These are phyloP conservation scores for Scleromitrula shiraiana DNA, from an alignment of 2,329 filamentous ascomycete species.

Conservation along the genomic window DNA sequence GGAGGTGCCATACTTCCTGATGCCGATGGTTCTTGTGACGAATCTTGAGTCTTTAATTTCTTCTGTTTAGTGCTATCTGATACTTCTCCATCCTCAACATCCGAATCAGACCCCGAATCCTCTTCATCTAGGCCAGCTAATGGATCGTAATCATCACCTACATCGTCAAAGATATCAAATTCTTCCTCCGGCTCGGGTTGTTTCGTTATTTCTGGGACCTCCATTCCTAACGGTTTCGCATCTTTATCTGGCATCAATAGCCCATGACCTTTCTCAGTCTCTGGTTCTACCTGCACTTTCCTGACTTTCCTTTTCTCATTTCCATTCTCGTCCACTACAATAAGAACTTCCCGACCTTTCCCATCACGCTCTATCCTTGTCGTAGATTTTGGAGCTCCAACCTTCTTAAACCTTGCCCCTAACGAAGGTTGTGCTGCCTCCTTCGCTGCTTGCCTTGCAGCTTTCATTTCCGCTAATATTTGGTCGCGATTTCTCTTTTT, in stretches of 20 bases:
- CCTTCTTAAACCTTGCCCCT: constrained; percentile 56
- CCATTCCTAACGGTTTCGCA: constrained; percentile 54
- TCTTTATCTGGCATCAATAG: constrained; percentile 46
- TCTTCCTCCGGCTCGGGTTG: constrained; percentile 42
- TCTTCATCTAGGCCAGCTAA: constrained; percentile 47
- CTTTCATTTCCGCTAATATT: constrained; percentile 59
- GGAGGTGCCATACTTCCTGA: constrained; percentile 38
- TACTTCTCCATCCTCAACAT: constrained; percentile 38
- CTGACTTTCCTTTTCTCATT: constrained; percentile 58
- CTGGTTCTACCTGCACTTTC: constrained; percentile 39
- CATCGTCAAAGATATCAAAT: constrained; percentile 59
- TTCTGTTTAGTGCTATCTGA: constrained; percentile 24
- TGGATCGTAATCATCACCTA: constrained; percentile 60
- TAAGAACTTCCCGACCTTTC: constrained; percentile 55
- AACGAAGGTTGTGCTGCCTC: constrained; percentile 41
- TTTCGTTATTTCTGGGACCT: constrained; percentile 50
- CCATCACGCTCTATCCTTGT: constrained; percentile 53
- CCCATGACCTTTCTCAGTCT: constrained; percentile 33
- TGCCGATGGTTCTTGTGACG: constrained; percentile 6
- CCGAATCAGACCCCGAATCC: constrained; percentile 29
- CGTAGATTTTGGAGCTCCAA: constrained; percentile 46
- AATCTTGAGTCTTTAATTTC: constrained; percentile 11
- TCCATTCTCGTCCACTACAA: constrained; percentile 58
- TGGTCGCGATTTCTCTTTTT: constrained; percentile 59
- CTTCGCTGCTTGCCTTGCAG: constrained; percentile 52